A percentile compares a stretch with the other conserved stretches of the same genome.
phyloP scores from a whole-genome alignment of 768 basidiomycete genomes.

The Phallus indusiatus region DNA sequence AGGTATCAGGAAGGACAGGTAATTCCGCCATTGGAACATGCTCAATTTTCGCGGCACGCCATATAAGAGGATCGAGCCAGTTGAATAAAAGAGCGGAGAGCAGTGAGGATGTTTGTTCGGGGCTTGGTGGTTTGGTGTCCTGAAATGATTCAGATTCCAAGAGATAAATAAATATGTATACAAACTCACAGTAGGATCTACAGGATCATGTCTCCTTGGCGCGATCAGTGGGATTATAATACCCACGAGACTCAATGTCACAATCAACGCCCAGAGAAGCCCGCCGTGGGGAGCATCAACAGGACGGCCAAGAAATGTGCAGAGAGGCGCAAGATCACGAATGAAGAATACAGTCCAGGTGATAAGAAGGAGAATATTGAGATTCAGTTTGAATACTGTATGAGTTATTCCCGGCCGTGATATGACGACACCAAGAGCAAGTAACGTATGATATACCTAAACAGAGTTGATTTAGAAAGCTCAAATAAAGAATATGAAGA shows the following conservation, averaged over 20 bases:
- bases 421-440: no score
- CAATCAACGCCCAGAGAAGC: slow-evolving; percentile 45
- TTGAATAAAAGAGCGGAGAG: slow-evolving; percentile 35
- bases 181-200: slow-evolving; percentile 38
- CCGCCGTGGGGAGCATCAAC: slow-evolving; percentile 39
- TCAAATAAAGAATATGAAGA: no score
- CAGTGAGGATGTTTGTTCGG: slow-evolving; percentile 42
- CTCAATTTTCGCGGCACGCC: slow-evolving; percentile 31
- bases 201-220: slow-evolving; percentile 49
- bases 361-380: neutral
- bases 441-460: no score
- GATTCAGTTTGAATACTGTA: neutral
- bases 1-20: slow-evolving; percentile 37
- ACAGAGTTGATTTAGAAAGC: no score
- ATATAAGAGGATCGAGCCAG: slow-evolving; percentile 47
- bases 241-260: slow-evolving; percentile 34
- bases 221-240: slow-evolving; percentile 43
- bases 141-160: slow-evolving; percentile 25
- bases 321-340: slow-evolving; percentile 29
- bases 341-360: neutral
- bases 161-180: neutral
- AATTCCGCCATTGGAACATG: slow-evolving; percentile 35
- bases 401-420: no score
- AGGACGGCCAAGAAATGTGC: slow-evolving; percentile 42
- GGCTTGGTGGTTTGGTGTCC: slow-evolving; percentile 19